Conservation (phyloP, 805 yeast species). For the Pichia heedii region DNA sequence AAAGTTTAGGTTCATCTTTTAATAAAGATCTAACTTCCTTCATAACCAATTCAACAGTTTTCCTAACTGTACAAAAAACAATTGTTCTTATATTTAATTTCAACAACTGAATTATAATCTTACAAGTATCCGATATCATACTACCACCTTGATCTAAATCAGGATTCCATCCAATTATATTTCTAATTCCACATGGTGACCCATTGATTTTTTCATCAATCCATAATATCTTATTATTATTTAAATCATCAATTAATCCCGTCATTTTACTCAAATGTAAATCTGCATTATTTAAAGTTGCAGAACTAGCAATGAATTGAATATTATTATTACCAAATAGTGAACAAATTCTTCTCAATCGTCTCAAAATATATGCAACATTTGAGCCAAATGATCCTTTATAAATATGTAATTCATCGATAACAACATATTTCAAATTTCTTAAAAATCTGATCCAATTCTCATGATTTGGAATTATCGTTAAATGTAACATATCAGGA, state of each 20-base stretch:
- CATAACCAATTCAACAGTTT: slow-evolving; percentile 80
- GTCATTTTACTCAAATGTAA: slow-evolving; percentile 66
- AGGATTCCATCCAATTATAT: slow-evolving; percentile 77
- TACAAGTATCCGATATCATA: slow-evolving; percentile 69
- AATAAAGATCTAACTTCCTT: slow-evolving; percentile 63
- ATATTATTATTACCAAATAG: slow-evolving; percentile 43
- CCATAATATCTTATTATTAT: slow-evolving; percentile 34
- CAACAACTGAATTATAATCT: slow-evolving; percentile 57
- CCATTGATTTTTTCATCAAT: slow-evolving; percentile 60
- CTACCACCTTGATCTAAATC: slow-evolving; percentile 57
- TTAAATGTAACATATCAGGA: slow-evolving; percentile 88
- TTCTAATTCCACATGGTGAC: slow-evolving; percentile 75
- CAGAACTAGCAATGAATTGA: slow-evolving; percentile 83
- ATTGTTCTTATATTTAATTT: slow-evolving; percentile 64
- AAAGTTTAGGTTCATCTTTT: slow-evolving; percentile 35
- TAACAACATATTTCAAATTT: slow-evolving; percentile 65
- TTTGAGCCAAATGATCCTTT: slow-evolving; percentile 89
- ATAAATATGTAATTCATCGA: slow-evolving; percentile 81
- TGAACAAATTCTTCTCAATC: slow-evolving; percentile 60
- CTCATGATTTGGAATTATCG: slow-evolving; percentile 70
- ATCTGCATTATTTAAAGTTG: slow-evolving; percentile 73
- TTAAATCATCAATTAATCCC: slow-evolving; percentile 41
- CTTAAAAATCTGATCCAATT: slow-evolving; percentile 64
- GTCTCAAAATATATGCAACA: slow-evolving; percentile 75
- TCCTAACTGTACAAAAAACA: slow-evolving; percentile 81